Evolutionary conservation across 1,284 basidiomycete genomes (phyloP), one percentile per base, ranked within the genome.

Genomic region (Sanguinoderma infundibulare): DNA sequence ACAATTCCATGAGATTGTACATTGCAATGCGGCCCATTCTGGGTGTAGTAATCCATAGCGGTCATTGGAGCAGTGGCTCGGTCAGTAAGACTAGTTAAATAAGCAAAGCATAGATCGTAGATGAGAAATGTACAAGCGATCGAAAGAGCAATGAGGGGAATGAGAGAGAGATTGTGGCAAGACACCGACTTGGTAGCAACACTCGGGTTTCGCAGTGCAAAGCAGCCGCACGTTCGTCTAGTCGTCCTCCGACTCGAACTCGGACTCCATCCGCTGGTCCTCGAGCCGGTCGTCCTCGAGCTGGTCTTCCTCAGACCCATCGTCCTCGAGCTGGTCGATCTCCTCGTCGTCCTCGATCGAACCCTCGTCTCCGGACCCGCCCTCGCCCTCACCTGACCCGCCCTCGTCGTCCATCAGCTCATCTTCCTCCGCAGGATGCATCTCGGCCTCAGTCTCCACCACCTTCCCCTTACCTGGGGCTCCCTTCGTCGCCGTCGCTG

Each of bases 191-290:
- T 26, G 42, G 28, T 46, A 26, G 42, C 24, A 46, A 26, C 42
- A 46, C 20, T n/a, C n/a, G n/a, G n/a, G n/a, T n/a, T n/a, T 12
- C 24, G 24, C 42, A 26, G 22, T 46, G 24, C 20, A 51, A 32
- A 12, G 8, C n/a, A 4, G 5, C 38, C 15, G 17, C 14, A 1
- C 15, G 30, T 51, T 28, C 57, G n/a, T 44, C 50, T 47, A 60
- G 39, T 60, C 59, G 24, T 60, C 59, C 59, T 55, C 59, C 22
- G 53, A 60, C 32, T 60, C 59, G 50, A 44, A 55, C 35, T 60
- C 59, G 24, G 50, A 53, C 46, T 60, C 59, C 38, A 50, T 42
- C 28, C 38, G 46, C 17, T 56, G 54, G 40, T 56, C 49, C 20
- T 22, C n/a, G 35, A 46, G 36, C 17, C 8, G 53, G 20, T 60